phyloP scores from a whole-genome alignment of 495 filamentous ascomycete species.

The Cetradonia linearis region DNA sequence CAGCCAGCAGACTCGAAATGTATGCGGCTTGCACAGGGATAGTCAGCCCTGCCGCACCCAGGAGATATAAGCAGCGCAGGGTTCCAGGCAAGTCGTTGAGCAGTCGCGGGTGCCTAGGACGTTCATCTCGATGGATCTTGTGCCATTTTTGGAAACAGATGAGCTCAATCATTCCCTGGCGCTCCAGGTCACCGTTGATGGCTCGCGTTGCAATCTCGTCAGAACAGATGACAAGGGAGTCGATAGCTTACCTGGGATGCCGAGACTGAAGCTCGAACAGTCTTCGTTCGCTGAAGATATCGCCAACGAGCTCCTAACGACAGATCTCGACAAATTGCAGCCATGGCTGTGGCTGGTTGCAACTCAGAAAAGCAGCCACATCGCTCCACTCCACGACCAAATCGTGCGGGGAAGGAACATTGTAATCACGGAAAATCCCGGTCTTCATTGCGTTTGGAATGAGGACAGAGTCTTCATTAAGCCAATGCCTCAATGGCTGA shows the following conservation, averaged over 20 bases:
- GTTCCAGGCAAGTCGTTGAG: neutral
- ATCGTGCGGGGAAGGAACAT: constrained; percentile 35
- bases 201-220: neutral
- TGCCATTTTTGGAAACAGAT: neutral
- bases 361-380: constrained; percentile 23
- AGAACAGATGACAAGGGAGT: neutral
- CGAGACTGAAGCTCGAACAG: neutral
- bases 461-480: constrained; percentile 44
- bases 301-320: neutral
- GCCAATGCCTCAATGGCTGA: constrained; percentile 43
- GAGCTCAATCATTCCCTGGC: neutral
- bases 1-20: neutral
- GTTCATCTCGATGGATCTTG: neutral
- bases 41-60: neutral
- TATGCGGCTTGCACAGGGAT: neutral
- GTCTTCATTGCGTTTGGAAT: constrained; percentile 48
- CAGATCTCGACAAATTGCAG: constrained; percentile 13
- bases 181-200: neutral
- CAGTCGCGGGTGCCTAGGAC: neutral
- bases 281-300: neutral
- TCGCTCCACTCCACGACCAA: constrained; percentile 34
- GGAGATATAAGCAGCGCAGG: neutral
- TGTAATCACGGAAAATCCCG: constrained; percentile 36
- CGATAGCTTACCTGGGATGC: neutral
- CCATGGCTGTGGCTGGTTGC: constrained; percentile 31